Evolutionary conservation across 2,329 filamentous ascomycete genomes (phyloP).

Genomic region (Colletotrichum karsti): DNA sequence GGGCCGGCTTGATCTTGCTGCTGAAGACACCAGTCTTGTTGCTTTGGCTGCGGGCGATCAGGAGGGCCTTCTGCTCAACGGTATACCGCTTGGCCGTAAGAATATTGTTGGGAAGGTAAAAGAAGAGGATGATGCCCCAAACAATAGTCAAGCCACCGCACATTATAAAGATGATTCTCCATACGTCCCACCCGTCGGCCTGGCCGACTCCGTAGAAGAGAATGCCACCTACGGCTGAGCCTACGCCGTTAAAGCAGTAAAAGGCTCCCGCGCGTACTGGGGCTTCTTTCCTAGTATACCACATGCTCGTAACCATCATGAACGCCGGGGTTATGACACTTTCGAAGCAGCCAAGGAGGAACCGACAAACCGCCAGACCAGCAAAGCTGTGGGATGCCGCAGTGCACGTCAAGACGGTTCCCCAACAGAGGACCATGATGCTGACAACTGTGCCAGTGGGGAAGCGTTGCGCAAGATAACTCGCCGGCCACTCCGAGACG

Average conservation of each 20-base stretch:
- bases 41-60: constrained; percentile 56
- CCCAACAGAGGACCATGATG: constrained; percentile 32
- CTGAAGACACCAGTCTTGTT: constrained; percentile 49
- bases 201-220: constrained; percentile 31
- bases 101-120: constrained; percentile 53
- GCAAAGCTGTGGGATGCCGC: constrained; percentile 34
- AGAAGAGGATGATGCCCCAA: constrained; percentile 26
- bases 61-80: constrained; percentile 61
- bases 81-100: constrained; percentile 66
- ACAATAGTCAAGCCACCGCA: constrained; percentile 29
- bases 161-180: constrained; percentile 35
- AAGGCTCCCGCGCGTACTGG: constrained; percentile 29
- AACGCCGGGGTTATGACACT: constrained; percentile 38
- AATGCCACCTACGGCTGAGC: constrained; percentile 27
- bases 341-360: constrained; percentile 42
- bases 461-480: constrained; percentile 22
- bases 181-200: constrained; percentile 34
- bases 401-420: constrained; percentile 34
- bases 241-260: constrained; percentile 30
- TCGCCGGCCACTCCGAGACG: constrained; percentile 36
- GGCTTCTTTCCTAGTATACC: constrained; percentile 37
- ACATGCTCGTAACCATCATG: constrained; percentile 40
- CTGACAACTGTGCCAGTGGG: constrained; percentile 31
- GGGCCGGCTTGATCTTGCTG: constrained; percentile 47
- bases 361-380: constrained; percentile 40